Conservation (phyloP, 1,139 yeast genomes). For the Hyphopichia wangnamkhiaoensis region DNA sequence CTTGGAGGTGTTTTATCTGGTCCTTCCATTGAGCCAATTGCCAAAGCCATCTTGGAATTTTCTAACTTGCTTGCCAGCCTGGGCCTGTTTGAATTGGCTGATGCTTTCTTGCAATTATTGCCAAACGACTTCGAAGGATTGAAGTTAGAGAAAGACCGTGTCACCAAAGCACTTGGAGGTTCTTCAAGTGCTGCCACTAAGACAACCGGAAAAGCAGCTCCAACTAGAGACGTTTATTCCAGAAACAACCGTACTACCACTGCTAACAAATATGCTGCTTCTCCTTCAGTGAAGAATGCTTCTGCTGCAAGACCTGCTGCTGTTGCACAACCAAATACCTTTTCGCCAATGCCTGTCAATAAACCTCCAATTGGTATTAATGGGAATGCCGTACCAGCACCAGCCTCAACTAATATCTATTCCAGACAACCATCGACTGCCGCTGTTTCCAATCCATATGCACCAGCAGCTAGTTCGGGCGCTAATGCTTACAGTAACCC, state of each 20-base stretch:
- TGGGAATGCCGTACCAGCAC: conserved; percentile 8
- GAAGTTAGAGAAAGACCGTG: conserved; percentile 70
- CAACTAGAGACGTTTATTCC: conserved; percentile 3
- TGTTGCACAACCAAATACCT: conserved; percentile 13
- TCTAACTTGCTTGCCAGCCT: conserved; percentile 77
- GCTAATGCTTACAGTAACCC: conserved; percentile 13
- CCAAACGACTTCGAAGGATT: conserved; percentile 57
- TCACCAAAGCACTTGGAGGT: conserved; percentile 53
- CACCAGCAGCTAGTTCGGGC: conserved; percentile 21
- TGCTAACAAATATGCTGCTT: conserved; percentile 11
- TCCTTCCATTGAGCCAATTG: conserved; percentile 51
- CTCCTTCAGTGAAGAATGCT: conserved; percentile 17
- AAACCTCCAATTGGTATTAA: conserved; percentile 9
- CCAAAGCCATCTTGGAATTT: conserved; percentile 70
- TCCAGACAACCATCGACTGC: conserved; percentile 10
- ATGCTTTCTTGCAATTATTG: conserved; percentile 63
- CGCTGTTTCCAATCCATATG: conserved; percentile 26
- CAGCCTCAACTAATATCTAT: conserved; percentile 6
- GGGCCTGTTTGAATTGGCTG: conserved; percentile 85
- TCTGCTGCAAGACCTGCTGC: conserved; percentile 4
- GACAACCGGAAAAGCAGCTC: background rate
- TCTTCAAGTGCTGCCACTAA: conserved; percentile 1
- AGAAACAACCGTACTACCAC: conserved; percentile 6
- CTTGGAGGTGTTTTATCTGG: conserved; percentile 44
- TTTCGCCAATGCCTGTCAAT: conserved; percentile 11